Evolutionary conservation across 2,329 filamentous ascomycete species (phyloP), one percentile per base, ranked within the genome.

Genomic region (Paracoccidioides lutzii): DNA sequence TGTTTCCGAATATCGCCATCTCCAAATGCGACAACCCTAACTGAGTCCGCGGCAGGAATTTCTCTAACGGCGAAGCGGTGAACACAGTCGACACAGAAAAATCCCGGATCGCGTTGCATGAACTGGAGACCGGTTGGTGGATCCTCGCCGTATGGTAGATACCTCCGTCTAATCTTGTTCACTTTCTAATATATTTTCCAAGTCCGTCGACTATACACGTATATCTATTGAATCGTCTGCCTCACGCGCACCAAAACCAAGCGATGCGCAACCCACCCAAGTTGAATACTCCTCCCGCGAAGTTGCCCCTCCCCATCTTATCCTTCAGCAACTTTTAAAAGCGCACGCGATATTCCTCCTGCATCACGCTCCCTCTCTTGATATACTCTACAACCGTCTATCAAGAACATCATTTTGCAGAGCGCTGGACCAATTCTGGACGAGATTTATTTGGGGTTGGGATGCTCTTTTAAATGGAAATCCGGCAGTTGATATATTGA

Each of bases 51-150:
- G 48, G 15, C 38, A 85, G 84, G 67, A 90, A 84, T 64, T 98
- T 98, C 71, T 87, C 90, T 2, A 79, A 82, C 59, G 88, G 84
- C 57, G 78, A 84, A 61, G 70, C 87, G 1, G 81, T 96, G 42
- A 88, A 95, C 64, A 83, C 83, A 8, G 84, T 98, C 58, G 93
- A 98, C 66, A 97, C 93, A 0, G 88, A 95, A 64, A 93, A 88
- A 74, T 83, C 85, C 52, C 81, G 90, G 37, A 84, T 96, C 38
- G 78, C 97, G 38, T 74, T 96, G 46, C 83, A 89, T 64, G 90
- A 98, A 74, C 73, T 98, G 60, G 91, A 98, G 69, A 76, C 81
- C 14, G 87, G 87, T 35, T 98, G 93, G 93, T 98, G 94, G 94
- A 84, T 97, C 59, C 75, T 97, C 58, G 90, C 89, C 59, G 90